Evolutionary conservation across 2,329 filamentous ascomycete genomes (phyloP).

Genomic region (Alternaria hordeiaustralica): DNA sequence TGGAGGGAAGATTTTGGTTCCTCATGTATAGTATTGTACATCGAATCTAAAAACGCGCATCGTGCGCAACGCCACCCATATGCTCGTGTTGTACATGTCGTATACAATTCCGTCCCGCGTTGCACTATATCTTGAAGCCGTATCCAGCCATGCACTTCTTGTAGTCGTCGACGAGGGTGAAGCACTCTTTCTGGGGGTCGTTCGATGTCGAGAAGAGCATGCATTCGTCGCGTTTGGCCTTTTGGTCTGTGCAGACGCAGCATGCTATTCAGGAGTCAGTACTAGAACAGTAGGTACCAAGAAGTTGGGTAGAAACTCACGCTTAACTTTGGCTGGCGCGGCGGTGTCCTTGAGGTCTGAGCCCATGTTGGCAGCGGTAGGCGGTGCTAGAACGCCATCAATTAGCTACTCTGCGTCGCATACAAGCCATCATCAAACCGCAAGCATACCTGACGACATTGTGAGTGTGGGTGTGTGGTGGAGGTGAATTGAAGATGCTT

Average conservation of each 20-base stretch:
- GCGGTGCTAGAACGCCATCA: conserved; percentile 26
- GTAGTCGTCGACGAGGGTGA: conserved; percentile 82
- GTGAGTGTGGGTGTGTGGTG: conserved; percentile 20
- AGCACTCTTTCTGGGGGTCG: conserved; percentile 84
- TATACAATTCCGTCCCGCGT: conserved; percentile 32
- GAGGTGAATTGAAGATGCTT: conserved; percentile 27
- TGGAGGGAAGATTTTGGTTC: conserved; percentile 39
- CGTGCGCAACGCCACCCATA: conserved; percentile 42
- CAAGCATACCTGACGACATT: conserved; percentile 44
- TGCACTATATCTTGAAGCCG: conserved; percentile 71
- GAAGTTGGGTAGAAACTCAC: background rate
- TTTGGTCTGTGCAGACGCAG: conserved; percentile 97
- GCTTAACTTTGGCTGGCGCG: conserved; percentile 54
- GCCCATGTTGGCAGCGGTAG: conserved; percentile 53
- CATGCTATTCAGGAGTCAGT: conserved; percentile 67
- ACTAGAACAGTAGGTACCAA: background rate
- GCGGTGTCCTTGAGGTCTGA: conserved; percentile 52
- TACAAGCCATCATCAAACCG: background rate
- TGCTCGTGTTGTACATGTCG: conserved; percentile 40
- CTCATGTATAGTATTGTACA: conserved; percentile 29
- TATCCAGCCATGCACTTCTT: conserved; percentile 90
- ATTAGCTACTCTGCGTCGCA: conserved; percentile 13
- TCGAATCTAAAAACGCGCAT: conserved; percentile 24
- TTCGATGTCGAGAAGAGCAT: conserved; percentile 93
- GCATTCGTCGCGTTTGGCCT: conserved; percentile 91